Evolutionary conservation across 2,329 filamentous ascomycete genomes (phyloP), one percentile per base, ranked within the genome.

Genomic region (Calonectria leucothoes): DNA sequence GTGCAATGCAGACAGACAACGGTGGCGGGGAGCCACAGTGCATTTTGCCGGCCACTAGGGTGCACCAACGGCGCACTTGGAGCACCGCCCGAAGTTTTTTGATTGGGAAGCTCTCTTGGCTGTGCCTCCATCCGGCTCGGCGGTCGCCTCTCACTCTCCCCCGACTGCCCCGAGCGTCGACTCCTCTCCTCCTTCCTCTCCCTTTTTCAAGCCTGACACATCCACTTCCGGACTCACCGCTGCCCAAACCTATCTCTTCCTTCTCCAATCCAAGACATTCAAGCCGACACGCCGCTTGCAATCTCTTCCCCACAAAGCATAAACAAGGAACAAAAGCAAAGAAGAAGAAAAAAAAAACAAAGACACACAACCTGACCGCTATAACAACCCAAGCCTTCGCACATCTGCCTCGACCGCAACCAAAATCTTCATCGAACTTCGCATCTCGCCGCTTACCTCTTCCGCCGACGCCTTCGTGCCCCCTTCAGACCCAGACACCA

Each of bases 401-500:
- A 20, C 35, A 20, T 27, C 12, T 52, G 3, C 23, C 6, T 61
- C 35, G 14, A 33, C 27, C 63, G 31, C 48, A 67, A 57, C 2
- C 55, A 64, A 63, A 17, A 31, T 29, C 14, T 2, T 35, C 52
- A 49, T 35, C 63, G 23, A 49, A 51, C 42, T 10, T 31, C 61
- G 15, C 37, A 42, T 39, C 39, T 61, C 52, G 70, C 27, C 68
- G 57, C 20, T 33, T 68, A 73, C 57, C n/a, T 57, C 48, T 70
- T 66, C 78, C 71, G 75, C 68, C 72, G 69, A 64, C 45, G 71
- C 61, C 70, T 66, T 73, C 71, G 37, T 42, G 61, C 66, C 61
- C 61, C n/a, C 52, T 57, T 70, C 23, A 42, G 25, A 42, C n/a
- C 33, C 61, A 69, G 52, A n/a, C n/a, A n/a, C n/a, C n/a, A 33